phyloP scores from a whole-genome alignment of 192 early-diverging fungal genomes.

The Phlyctochytrium planicorne region DNA sequence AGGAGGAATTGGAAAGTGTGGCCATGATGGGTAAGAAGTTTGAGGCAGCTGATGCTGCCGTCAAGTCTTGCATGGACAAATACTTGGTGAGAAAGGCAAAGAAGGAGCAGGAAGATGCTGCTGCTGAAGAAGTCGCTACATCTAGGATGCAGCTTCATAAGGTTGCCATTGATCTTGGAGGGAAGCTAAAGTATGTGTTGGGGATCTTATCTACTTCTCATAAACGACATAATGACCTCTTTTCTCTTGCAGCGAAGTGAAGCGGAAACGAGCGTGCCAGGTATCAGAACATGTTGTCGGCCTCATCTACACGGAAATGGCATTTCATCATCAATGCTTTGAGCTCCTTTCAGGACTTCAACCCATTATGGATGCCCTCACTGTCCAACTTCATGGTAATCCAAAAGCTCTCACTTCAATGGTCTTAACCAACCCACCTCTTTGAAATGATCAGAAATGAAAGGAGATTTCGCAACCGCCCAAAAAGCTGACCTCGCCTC shows the following conservation, averaged over 20 bases:
- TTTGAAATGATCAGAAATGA: not conserved
- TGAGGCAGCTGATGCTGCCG: constrained; percentile 4
- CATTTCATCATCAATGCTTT: constrained; percentile 77
- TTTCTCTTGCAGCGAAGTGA: constrained; percentile 62
- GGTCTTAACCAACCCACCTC: not conserved
- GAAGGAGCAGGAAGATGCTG: constrained; percentile 10
- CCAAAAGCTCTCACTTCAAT: not conserved
- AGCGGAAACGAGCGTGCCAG: constrained; percentile 70
- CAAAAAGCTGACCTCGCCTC: constrained; percentile 1
- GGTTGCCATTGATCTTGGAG: not conserved
- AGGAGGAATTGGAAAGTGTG: not conserved
- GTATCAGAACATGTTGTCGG: constrained; percentile 62
- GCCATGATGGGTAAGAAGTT: not conserved
- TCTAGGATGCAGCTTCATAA: constrained; percentile 1
- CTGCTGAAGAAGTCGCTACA: constrained; percentile 4
- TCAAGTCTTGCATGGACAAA: constrained; percentile 2
- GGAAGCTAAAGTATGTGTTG: not conserved
- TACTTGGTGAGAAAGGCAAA: not conserved
- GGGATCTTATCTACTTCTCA: not conserved
- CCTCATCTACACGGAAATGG: constrained; percentile 78
- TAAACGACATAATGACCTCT: not conserved
- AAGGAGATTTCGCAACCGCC: not conserved
- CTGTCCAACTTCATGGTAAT: constrained; percentile 33
- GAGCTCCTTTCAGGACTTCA: constrained; percentile 74
- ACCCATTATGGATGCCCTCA: constrained; percentile 72